These are phyloP conservation scores for Globisporangium cylindrosporum DNA, from an alignment of 352 stramenopile genomes.

Conservation along the genomic window DNA sequence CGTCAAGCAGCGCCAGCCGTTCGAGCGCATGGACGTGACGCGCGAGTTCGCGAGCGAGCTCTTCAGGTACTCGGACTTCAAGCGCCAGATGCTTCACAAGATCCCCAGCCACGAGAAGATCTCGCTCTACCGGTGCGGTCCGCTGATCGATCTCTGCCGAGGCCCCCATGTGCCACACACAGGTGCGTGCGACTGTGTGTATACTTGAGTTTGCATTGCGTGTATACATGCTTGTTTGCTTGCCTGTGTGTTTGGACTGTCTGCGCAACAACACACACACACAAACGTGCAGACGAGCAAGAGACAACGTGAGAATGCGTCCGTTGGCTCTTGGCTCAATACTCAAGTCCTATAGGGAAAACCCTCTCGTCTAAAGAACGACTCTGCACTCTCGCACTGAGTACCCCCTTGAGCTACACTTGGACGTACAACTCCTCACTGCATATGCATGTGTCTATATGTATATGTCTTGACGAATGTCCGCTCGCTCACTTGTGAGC, in stretches of 20 bases:
- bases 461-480: slow-evolving; percentile 1
- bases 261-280: slow-evolving; percentile 35
- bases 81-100: slow-evolving; percentile 96
- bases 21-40: slow-evolving; percentile 89
- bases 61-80: slow-evolving; percentile 95
- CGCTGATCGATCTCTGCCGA: slow-evolving; percentile 97
- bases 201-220: slow-evolving; percentile 31
- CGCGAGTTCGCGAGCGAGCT: slow-evolving; percentile 90
- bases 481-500: neutral
- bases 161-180: slow-evolving; percentile 95
- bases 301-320: slow-evolving; percentile 50
- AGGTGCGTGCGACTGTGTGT: slow-evolving; percentile 71
- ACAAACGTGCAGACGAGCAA: slow-evolving; percentile 83
- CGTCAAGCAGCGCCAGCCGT: slow-evolving; percentile 92
- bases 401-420: slow-evolving; percentile 70
- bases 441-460: slow-evolving; percentile 11
- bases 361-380: slow-evolving; percentile 48
- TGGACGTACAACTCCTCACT: slow-evolving; percentile 48
- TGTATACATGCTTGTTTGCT: slow-evolving; percentile 11
- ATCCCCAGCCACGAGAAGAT: slow-evolving; percentile 91
- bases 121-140: slow-evolving; percentile 97
- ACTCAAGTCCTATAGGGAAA: slow-evolving; percentile 50
- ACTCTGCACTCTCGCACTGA: slow-evolving; percentile 78
- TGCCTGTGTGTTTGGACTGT: slow-evolving; percentile 30
- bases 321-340: slow-evolving; percentile 17